Percentiles rank a stretch among this genome's conserved stretches.
Conservation (phyloP, 345 rosid genomes). For the Punica granatum region DNA sequence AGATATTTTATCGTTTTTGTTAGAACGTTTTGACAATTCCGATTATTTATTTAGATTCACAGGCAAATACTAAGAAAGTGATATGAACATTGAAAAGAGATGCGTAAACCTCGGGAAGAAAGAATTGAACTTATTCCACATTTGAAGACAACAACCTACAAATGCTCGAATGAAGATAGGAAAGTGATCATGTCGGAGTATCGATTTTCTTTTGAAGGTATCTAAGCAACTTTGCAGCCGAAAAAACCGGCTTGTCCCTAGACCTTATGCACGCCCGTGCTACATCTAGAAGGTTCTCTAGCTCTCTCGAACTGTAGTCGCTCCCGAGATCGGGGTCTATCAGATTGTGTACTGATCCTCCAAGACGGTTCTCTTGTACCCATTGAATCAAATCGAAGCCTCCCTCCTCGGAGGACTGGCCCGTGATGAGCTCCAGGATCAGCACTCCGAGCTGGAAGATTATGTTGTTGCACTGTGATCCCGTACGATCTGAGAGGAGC, state of each 20-base stretch:
- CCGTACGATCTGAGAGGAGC: slow-evolving; percentile 29
- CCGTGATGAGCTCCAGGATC: slow-evolving; percentile 80
- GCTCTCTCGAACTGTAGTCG: slow-evolving; percentile 51
- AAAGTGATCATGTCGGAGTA: slow-evolving; percentile 4
- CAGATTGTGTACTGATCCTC: slow-evolving; percentile 66
- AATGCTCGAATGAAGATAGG: not conserved
- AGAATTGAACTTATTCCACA: not conserved
- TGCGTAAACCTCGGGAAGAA: not conserved
- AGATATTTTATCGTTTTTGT: too few relatives aligned
- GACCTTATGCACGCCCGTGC: slow-evolving; percentile 70
- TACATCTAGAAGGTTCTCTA: slow-evolving; percentile 59
- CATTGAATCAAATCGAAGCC: slow-evolving; percentile 59
- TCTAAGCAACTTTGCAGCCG: slow-evolving; percentile 47
- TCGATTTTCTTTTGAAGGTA: slow-evolving; percentile 62
- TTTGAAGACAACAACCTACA: not conserved
- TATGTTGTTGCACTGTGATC: slow-evolving; percentile 40
- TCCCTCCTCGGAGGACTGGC: slow-evolving; percentile 72
- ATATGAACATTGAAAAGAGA: too few relatives aligned
- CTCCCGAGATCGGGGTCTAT: slow-evolving; percentile 87
- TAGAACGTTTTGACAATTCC: too few relatives aligned
- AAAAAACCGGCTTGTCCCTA: slow-evolving; percentile 46
- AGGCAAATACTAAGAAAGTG: too few relatives aligned
- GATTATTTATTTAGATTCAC: too few relatives aligned
- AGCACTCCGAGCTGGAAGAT: slow-evolving; percentile 82
- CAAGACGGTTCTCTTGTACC: slow-evolving; percentile 60